Conservation (phyloP, 1,139 yeast genomes). For the Suhomyces bribrorum region DNA sequence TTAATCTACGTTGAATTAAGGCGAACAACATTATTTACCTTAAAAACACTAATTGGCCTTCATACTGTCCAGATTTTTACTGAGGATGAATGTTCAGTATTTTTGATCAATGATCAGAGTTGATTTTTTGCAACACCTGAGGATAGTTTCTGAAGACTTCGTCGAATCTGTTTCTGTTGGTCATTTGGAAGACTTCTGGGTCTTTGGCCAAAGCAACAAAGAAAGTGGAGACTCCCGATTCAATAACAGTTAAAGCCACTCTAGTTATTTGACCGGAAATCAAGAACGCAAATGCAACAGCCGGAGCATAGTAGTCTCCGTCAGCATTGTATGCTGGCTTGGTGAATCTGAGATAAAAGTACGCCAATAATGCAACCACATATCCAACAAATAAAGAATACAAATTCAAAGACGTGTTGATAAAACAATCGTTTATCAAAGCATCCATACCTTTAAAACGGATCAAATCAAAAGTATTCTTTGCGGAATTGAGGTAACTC, state of each 20-base stretch:
- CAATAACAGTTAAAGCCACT: constrained; percentile 70
- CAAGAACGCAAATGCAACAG: constrained; percentile 74
- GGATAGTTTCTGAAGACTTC: constrained; percentile 75
- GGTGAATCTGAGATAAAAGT: constrained; percentile 71
- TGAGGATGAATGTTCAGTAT: too few species aligned
- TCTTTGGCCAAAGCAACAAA: constrained; percentile 86
- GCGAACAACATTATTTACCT: too few species aligned
- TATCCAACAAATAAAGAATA: constrained; percentile 73
- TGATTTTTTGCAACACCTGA: constrained; percentile 60
- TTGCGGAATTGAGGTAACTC: constrained; percentile 71
- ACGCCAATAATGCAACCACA: constrained; percentile 66
- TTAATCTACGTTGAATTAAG: too few species aligned
- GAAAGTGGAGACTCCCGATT: constrained; percentile 81
- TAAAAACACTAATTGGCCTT: too few species aligned
- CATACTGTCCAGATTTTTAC: too few species aligned
- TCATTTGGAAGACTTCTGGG: constrained; percentile 78
- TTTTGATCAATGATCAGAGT: constrained; percentile 33
- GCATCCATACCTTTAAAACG: constrained; percentile 85
- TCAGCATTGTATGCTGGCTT: constrained; percentile 66
- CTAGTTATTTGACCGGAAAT: constrained; percentile 78
- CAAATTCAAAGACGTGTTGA: constrained; percentile 72
- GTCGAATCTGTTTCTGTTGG: constrained; percentile 76
- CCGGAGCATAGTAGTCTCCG: constrained; percentile 73
- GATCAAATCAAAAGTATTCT: constrained; percentile 78
- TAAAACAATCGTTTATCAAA: constrained; percentile 78